These are phyloP conservation scores for Porpolomopsis calyptriformis DNA, from an alignment of 768 basidiomycete species.

Conservation along the genomic window DNA sequence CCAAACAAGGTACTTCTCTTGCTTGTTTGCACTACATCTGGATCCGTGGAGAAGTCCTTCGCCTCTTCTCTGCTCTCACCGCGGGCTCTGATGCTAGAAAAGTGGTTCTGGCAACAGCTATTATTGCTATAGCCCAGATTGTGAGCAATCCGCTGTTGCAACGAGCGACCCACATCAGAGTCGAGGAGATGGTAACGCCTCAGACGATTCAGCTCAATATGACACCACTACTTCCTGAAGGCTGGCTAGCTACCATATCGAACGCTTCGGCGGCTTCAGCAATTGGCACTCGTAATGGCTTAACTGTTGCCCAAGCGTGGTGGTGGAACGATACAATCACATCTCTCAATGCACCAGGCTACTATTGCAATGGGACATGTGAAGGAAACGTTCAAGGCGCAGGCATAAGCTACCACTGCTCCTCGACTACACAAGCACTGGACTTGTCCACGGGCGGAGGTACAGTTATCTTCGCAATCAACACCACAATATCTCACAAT, in stretches of 20 bases:
- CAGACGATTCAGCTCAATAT: slow-evolving; percentile 1
- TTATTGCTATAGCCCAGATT: not conserved
- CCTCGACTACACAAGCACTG: slow-evolving; percentile 2
- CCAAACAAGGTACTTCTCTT: not conserved
- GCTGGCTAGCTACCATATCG: not conserved
- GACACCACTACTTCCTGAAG: not conserved
- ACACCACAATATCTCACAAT: slow-evolving; percentile 1
- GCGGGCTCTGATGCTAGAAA: slow-evolving; percentile 1
- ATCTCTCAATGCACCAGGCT: slow-evolving; percentile 1
- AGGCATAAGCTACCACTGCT: slow-evolving; percentile 2
- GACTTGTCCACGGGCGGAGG: slow-evolving; percentile 1
- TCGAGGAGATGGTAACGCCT: slow-evolving; percentile 1
- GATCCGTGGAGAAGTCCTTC: not conserved
- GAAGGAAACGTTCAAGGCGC: slow-evolving; percentile 3
- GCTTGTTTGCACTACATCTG: not conserved
- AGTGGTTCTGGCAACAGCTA: slow-evolving; percentile 1
- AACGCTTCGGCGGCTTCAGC: not conserved
- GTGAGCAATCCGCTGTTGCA: slow-evolving; percentile 1
- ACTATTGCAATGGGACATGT: slow-evolving; percentile 4
- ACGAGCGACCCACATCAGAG: not conserved
- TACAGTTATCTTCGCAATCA: slow-evolving; percentile 1
- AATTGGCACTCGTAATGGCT: not conserved
- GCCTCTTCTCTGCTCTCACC: slow-evolving; percentile 1
- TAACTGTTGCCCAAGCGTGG: slow-evolving; percentile 2
- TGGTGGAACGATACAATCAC: slow-evolving; percentile 3